Base-by-base conservation (phyloP, 139 green algal species). In the Mychonastes homosphaera region DNA sequence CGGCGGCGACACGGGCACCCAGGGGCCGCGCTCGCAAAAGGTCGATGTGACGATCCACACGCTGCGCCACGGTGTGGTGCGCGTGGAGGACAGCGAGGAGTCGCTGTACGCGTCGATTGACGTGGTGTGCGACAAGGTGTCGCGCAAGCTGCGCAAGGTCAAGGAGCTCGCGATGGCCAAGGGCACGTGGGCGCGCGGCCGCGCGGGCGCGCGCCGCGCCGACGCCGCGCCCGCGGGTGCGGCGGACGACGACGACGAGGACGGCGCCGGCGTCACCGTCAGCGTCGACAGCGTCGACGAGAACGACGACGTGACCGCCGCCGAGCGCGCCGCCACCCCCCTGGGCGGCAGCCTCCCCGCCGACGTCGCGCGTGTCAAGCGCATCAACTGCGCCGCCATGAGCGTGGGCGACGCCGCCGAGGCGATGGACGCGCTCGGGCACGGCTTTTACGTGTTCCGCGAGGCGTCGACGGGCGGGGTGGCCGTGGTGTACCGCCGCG, bases 41-140 rank as follows among this genome's bases (percentile, higher is more conserved):
- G 76, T 81, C 8, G 76, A 90, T 29, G 82, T 90, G 21, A 90
- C 83, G 8, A 75, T 90, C 34, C 77, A 74, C 72, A 90, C 82
- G 7, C 38, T 81, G 24, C 66, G 75, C 43, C 78, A 84, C 58
- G 82, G 83, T 24, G 72, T 90, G 15, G 76, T 90, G 29, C 70
- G 83, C 9, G 78, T 81, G 21, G 79, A 87, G 62, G 79, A 87
- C 49, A 28, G 53, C 0, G 82, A 85, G 67, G 54, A 69, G 16
- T 79, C 58, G 44, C 49, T 90, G 47, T 90, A 90, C 46, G 83
- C 83, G 2, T 68, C 71, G 56, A 86, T 89, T 35, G 82, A 89
- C 65, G 30, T 85, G 4, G 82, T 85, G 7, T 79, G 58, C 51
- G 80, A 87, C 53, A 85, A 82, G 67, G 66, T 59, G 45, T 43